These are phyloP conservation scores for Dovyalis caffra DNA, from an alignment of 345 rosid species.

Conservation along the genomic window DNA sequence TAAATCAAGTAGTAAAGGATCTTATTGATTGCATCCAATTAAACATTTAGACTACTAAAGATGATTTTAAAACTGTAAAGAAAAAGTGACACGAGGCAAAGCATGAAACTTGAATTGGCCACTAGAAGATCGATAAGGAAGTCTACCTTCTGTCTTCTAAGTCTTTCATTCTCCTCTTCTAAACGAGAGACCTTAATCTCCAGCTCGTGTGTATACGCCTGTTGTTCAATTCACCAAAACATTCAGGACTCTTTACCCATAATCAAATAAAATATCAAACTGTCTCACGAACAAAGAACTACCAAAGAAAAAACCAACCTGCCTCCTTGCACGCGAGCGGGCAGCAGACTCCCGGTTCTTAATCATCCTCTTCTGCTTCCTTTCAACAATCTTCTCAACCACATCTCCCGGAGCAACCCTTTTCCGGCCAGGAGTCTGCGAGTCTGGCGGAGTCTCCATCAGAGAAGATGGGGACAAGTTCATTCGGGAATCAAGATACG, in stretches of 20 bases:
- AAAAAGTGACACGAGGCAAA: not conserved
- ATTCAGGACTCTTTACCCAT: not conserved
- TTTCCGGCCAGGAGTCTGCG: not conserved
- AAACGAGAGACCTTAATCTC: not conserved
- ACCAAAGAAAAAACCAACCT: not conserved
- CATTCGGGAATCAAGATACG: not conserved
- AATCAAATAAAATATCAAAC: not conserved
- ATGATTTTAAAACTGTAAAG: not conserved
- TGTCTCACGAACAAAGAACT: not conserved
- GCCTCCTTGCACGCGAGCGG: conserved; percentile 15
- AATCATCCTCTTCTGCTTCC: conserved; percentile 29
- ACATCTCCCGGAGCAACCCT: conserved; percentile 4
- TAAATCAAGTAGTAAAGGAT: too few relatives aligned
- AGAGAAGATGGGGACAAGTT: not conserved
- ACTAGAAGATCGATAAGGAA: not conserved
- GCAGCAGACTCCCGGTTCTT: conserved; percentile 28
- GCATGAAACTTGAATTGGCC: not conserved
- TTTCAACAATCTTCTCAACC: conserved; percentile 20
- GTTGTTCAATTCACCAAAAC: not conserved
- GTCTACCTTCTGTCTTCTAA: not conserved
- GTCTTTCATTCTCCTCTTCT: not conserved
- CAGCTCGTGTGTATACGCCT: not conserved
- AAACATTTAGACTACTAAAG: not conserved
- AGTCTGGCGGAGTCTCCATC: not conserved
- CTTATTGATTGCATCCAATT: too few relatives aligned